phyloP scores from a whole-genome alignment of 2,329 filamentous ascomycete species.

The Penicillium sp. region DNA sequence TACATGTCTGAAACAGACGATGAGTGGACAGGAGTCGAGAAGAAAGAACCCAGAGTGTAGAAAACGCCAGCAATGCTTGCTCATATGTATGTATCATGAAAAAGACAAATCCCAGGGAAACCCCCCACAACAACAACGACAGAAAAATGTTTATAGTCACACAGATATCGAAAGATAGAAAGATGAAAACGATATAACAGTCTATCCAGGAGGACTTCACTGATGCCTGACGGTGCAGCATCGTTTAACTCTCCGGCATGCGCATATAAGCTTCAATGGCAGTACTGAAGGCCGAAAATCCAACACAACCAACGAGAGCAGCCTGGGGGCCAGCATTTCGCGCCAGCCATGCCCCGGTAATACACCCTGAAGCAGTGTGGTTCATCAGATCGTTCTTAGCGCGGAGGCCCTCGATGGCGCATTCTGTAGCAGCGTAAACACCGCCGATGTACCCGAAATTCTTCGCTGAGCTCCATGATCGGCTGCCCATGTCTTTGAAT shows the following conservation, averaged over 20 bases:
- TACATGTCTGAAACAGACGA: slow-evolving; percentile 6
- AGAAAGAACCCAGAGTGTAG: background rate
- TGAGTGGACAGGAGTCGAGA: background rate
- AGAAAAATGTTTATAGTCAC: slow-evolving; percentile 1
- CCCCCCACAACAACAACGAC: slow-evolving; percentile 17
- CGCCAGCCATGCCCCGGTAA: slow-evolving; percentile 85
- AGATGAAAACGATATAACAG: background rate
- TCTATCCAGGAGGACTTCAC: background rate
- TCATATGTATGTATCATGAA: slow-evolving; percentile 20
- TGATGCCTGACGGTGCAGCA: background rate
- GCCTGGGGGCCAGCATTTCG: slow-evolving; percentile 86
- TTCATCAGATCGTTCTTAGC: slow-evolving; percentile 94
- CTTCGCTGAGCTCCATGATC: slow-evolving; percentile 78
- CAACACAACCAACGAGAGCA: slow-evolving; percentile 78
- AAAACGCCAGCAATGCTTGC: slow-evolving; percentile 26
- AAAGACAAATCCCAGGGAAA: slow-evolving; percentile 13
- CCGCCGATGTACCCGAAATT: slow-evolving; percentile 94
- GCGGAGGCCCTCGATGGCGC: slow-evolving; percentile 82
- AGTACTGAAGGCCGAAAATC: slow-evolving; percentile 87
- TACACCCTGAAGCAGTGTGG: slow-evolving; percentile 79
- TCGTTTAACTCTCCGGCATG: slow-evolving; percentile 54
- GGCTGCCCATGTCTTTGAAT: slow-evolving; percentile 90
- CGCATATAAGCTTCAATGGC: slow-evolving; percentile 92
- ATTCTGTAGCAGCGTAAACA: slow-evolving; percentile 89
- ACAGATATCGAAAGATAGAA: background rate